Percentiles rank a stretch among this genome's conserved stretches.
Conservation (phyloP, 2,329 filamentous ascomycete genomes). For the Chaetothyriales sp. region DNA sequence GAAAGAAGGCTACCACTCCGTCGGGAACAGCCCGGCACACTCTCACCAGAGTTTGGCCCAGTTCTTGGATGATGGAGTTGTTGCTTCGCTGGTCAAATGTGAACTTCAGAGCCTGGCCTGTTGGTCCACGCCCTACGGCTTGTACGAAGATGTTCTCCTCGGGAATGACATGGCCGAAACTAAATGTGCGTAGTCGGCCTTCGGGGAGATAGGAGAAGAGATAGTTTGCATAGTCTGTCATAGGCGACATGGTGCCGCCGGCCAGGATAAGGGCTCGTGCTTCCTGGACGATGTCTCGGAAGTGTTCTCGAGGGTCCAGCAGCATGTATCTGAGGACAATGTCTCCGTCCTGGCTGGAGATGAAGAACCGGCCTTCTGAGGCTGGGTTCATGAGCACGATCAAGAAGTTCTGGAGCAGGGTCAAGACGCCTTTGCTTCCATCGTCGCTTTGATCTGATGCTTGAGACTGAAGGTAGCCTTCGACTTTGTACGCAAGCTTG, state of each 20-base stretch:
- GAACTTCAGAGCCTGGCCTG: conserved; percentile 59
- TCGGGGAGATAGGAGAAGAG: conserved; percentile 62
- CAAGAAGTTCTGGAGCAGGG: conserved; percentile 56
- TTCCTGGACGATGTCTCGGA: conserved; percentile 71
- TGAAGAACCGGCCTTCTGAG: conserved; percentile 49
- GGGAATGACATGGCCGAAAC: conserved; percentile 90
- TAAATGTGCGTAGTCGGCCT: conserved; percentile 60
- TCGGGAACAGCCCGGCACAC: conserved; percentile 66
- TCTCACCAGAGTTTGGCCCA: conserved; percentile 60
- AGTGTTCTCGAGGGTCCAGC: conserved; percentile 81
- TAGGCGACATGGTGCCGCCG: conserved; percentile 95
- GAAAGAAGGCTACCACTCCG: conserved; percentile 88
- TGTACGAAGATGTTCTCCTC: conserved; percentile 65
- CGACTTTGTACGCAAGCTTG: conserved; percentile 85
- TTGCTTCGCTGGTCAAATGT: conserved; percentile 66
- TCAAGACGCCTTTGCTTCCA: conserved; percentile 37
- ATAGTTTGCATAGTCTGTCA: conserved; percentile 76
- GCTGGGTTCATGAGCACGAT: conserved; percentile 76
- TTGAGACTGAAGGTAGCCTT: conserved; percentile 56
- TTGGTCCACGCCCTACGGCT: conserved; percentile 44
- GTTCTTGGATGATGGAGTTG: conserved; percentile 54
- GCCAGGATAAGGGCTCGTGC: conserved; percentile 80
- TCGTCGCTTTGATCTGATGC: conserved; percentile 16
- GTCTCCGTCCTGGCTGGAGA: conserved; percentile 32
- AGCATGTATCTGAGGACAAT: conserved; percentile 70